phyloP scores from a whole-genome alignment of 371 early-diverging fungal species.

The Lichtheimia ramosa region DNA sequence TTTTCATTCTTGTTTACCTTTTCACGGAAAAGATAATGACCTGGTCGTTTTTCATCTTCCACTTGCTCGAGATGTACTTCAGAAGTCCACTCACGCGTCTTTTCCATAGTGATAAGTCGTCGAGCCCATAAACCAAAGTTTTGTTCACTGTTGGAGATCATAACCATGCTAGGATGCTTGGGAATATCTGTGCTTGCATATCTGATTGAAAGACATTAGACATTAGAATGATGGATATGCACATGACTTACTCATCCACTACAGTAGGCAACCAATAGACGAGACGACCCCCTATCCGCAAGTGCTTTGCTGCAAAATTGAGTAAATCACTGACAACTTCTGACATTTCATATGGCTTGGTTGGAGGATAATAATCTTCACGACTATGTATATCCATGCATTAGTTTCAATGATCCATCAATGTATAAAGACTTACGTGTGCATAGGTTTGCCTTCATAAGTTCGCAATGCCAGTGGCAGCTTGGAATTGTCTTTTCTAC shows the following conservation, averaged over 20 bases:
- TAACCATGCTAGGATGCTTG: conserved; percentile 74
- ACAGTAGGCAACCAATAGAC: conserved; percentile 97
- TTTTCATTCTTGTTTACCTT: conserved; percentile 26
- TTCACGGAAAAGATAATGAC: conserved; percentile 51
- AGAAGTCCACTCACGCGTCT: conserved; percentile 42
- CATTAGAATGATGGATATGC: background rate
- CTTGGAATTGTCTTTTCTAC: conserved; percentile 64
- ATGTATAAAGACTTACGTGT: conserved; percentile 32
- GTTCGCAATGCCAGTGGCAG: conserved; percentile 51
- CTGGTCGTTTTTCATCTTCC: conserved; percentile 39
- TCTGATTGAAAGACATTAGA: conserved; percentile 15
- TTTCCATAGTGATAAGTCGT: conserved; percentile 95
- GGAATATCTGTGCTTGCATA: conserved; percentile 83
- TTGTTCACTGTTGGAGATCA: conserved; percentile 90
- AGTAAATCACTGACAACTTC: conserved; percentile 85
- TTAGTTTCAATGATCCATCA: background rate
- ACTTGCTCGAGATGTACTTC: conserved; percentile 22
- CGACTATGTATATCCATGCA: conserved; percentile 30
- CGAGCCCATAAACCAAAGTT: conserved; percentile 93
- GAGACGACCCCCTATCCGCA: conserved; percentile 86
- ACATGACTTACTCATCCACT: conserved; percentile 66
- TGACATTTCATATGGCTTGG: conserved; percentile 92
- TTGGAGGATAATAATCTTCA: conserved; percentile 84
- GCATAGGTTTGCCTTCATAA: conserved; percentile 67
- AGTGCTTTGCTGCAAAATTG: conserved; percentile 77